Conservation (phyloP, 148 eudicot genomes). For the Persicaria maculosa region DNA sequence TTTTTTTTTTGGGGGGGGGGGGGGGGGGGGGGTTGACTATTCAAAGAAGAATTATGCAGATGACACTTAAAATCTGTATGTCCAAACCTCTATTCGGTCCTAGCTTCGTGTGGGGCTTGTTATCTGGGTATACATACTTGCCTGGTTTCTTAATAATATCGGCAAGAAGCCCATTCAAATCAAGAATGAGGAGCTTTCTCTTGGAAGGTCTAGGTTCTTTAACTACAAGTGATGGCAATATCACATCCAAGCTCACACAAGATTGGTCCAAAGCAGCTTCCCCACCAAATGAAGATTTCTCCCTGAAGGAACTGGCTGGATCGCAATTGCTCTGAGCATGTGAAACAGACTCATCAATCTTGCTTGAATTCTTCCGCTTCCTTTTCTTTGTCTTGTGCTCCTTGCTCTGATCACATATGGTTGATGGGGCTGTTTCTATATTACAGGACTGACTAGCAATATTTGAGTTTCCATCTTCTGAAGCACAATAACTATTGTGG, state of each 20-base stretch:
- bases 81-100: constrained; percentile 51
- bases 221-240: constrained; percentile 8
- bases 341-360: neutral
- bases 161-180: constrained; percentile 74
- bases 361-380: neutral
- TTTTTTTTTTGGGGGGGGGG: no score
- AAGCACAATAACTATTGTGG: neutral
- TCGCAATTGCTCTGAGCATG: neutral
- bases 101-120: constrained; percentile 32
- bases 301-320: neutral
- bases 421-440: neutral
- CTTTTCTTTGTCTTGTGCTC: neutral
- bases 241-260: constrained; percentile 9
- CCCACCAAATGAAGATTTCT: neutral
- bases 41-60: neutral
- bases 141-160: constrained; percentile 29
- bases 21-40: constrained; percentile 11
- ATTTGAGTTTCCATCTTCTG: no score
- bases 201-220: constrained; percentile 8
- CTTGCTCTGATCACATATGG: constrained; percentile 4
- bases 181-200: constrained; percentile 80
- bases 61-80: neutral
- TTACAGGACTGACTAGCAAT: no score
- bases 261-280: constrained; percentile 1
- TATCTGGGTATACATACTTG: neutral